These are phyloP conservation scores for Dioscorea alata DNA, from an alignment of 106 monocot species.

Conservation along the genomic window DNA sequence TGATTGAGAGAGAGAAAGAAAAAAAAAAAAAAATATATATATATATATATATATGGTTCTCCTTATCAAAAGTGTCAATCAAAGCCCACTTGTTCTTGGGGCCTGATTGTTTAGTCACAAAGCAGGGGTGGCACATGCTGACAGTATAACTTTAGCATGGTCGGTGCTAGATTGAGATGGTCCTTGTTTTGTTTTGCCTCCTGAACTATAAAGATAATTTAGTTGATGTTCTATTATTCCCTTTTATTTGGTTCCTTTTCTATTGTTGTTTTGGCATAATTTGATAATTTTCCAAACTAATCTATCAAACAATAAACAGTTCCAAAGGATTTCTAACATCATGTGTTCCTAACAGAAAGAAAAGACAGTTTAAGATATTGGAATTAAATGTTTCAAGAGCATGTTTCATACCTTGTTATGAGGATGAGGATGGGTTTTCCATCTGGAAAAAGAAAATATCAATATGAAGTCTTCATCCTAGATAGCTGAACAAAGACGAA, in stretches of 20 bases:
- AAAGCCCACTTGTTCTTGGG: background rate
- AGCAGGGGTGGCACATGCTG: background rate
- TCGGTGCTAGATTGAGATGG: background rate
- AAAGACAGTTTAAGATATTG: background rate
- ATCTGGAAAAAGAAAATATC: background rate
- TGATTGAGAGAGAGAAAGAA: no score
- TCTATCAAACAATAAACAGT: background rate
- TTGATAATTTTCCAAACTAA: background rate
- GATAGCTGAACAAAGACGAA: background rate
- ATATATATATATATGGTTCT: background rate
- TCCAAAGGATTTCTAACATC: background rate
- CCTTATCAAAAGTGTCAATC: background rate
- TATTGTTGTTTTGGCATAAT: background rate
- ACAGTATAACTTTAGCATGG: conserved; percentile 1
- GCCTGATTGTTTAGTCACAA: background rate
- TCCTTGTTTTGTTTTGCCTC: background rate
- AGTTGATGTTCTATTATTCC: background rate
- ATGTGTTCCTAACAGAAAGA: background rate
- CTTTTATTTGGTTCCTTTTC: background rate
- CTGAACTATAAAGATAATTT: background rate
- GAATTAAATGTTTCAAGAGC: background rate
- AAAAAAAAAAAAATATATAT: no score
- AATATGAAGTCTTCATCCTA: background rate
- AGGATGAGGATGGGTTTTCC: background rate
- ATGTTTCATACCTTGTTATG: background rate